A percentile compares a stretch with the other conserved stretches of the same genome.
phyloP scores from a whole-genome alignment of 345 rosid species.

The Pugionium cornutum region DNA sequence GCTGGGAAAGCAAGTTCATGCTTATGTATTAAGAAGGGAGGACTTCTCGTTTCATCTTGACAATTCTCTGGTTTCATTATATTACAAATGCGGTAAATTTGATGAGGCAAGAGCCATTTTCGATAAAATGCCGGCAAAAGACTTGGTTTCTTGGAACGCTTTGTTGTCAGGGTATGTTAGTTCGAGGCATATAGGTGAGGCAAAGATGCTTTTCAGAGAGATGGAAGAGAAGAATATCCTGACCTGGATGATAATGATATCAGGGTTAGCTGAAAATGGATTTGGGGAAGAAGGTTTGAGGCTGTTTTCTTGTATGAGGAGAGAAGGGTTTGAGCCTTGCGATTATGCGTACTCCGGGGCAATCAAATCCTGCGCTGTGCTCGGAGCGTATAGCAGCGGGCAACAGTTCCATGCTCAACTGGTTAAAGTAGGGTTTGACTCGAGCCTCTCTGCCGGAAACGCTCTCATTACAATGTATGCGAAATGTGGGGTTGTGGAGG shows the following conservation, averaged over 20 bases:
- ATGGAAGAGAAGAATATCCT: constrained; percentile 41
- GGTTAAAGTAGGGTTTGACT: constrained; percentile 41
- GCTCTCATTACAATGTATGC: constrained; percentile 48
- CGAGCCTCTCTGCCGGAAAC: constrained; percentile 41
- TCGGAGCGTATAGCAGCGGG: constrained; percentile 40
- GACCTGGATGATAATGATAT: constrained; percentile 44
- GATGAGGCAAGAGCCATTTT: constrained; percentile 41
- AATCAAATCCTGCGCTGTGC: constrained; percentile 37
- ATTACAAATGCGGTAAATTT: constrained; percentile 42
- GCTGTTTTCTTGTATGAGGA: constrained; percentile 41
- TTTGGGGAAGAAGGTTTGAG: constrained; percentile 44
- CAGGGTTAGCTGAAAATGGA: constrained; percentile 42
- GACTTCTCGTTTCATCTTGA: constrained; percentile 38
- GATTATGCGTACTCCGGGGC: constrained; percentile 42
- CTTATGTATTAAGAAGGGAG: constrained; percentile 34
- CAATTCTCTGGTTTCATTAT: constrained; percentile 37
- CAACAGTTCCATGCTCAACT: constrained; percentile 43
- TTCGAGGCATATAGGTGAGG: constrained; percentile 41
- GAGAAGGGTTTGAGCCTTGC: constrained; percentile 44
- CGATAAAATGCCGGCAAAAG: constrained; percentile 36
- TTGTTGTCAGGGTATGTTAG: constrained; percentile 44
- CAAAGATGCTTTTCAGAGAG: constrained; percentile 41
- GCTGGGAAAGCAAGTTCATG: constrained; percentile 42
- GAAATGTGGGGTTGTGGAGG: constrained; percentile 42
- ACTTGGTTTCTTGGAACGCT: constrained; percentile 46